A percentile compares a stretch with the other conserved stretches of the same genome.
Evolutionary conservation across 179 eudicot species (phyloP).

Genomic region (Spinacia oleracea): DNA sequence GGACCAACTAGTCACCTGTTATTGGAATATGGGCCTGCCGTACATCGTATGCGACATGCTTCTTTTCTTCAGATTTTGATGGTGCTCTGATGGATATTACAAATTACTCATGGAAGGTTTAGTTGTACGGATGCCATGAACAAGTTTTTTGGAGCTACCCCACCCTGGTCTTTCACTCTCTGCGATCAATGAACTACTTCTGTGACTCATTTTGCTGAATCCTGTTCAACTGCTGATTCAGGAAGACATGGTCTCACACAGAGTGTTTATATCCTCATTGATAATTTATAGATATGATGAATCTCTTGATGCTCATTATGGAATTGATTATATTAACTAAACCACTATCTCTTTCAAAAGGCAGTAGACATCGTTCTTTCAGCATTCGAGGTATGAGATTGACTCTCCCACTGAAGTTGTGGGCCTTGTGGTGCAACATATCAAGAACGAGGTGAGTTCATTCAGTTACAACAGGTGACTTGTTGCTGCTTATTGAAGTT

Average conservation of each 20-base stretch:
- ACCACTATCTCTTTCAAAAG: slow-evolving; percentile 55
- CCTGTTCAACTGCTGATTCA: not conserved
- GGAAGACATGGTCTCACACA: not conserved
- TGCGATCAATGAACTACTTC: not conserved
- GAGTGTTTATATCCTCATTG: slow-evolving; percentile 22
- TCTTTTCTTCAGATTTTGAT: not conserved
- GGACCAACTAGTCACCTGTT: not conserved
- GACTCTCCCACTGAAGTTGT: slow-evolving; percentile 56
- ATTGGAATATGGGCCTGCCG: not conserved
- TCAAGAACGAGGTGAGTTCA: slow-evolving; percentile 31
- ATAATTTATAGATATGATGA: slow-evolving; percentile 69
- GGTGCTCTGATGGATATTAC: not conserved
- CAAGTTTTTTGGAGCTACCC: not conserved
- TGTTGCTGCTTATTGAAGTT: slow-evolving; percentile 17
- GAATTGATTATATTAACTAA: slow-evolving; percentile 50
- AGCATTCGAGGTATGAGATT: slow-evolving; percentile 32
- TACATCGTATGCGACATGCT: not conserved
- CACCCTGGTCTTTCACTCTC: not conserved
- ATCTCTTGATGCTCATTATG: slow-evolving; percentile 78
- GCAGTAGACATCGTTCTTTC: slow-evolving; percentile 44
- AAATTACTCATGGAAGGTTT: not conserved
- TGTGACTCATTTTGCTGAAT: not conserved
- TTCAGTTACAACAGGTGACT: slow-evolving; percentile 50
- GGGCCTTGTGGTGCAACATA: slow-evolving; percentile 47
- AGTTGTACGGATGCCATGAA: not conserved